Evolutionary conservation across 176 grass and related monocot genomes (phyloP).

Genomic region (Carex littledalei): DNA sequence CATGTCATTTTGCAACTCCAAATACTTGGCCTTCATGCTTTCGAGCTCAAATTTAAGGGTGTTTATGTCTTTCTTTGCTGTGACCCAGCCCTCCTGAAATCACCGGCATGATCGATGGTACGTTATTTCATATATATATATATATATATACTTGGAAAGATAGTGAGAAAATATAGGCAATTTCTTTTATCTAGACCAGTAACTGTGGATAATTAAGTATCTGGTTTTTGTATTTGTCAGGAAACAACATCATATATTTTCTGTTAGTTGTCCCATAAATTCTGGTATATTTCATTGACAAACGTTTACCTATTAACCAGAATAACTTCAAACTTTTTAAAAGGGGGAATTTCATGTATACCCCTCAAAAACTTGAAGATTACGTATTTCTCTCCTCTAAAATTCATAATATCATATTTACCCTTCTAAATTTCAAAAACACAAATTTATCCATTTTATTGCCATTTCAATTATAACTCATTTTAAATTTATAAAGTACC

Average conservation of each 20-base stretch:
- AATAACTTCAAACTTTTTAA: not conserved
- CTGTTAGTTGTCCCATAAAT: not conserved
- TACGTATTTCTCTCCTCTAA: too few relatives aligned
- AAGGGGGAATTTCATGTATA: not conserved
- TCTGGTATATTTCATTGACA: not conserved
- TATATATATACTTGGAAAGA: not conserved
- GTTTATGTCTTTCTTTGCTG: slow-evolving; percentile 99
- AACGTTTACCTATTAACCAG: not conserved
- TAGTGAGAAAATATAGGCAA: not conserved
- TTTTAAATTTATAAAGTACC: too few relatives aligned
- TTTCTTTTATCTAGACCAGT: not conserved
- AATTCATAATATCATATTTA: too few relatives aligned
- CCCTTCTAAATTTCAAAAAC: too few relatives aligned
- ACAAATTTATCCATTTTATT: too few relatives aligned
- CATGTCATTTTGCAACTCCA: slow-evolving; percentile 94
- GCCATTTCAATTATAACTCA: too few relatives aligned
- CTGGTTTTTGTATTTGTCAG: not conserved
- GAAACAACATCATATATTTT: not conserved
- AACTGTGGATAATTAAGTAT: not conserved
- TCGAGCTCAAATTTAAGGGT: slow-evolving; percentile 99
- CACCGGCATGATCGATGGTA: not conserved
- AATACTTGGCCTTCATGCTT: slow-evolving; percentile 94
- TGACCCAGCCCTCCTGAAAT: slow-evolving; percentile 92
- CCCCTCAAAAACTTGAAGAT: too few relatives aligned
- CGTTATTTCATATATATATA: not conserved